Base-by-base conservation (phyloP, 345 rosid genomes). In the Odontarrhena argentea region DNA sequence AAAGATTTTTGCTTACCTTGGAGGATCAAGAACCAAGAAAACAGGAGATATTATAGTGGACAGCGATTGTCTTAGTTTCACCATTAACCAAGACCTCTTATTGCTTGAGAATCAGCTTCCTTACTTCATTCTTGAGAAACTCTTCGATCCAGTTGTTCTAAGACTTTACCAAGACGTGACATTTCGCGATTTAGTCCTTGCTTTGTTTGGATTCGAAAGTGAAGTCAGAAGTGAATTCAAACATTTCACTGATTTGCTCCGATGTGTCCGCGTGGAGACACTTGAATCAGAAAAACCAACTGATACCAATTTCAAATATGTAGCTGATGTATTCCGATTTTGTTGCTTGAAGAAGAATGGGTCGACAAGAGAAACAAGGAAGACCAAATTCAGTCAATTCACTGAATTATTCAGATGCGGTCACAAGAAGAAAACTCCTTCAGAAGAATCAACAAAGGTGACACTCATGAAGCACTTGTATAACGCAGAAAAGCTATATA, bases 61-160 rank as follows among this genome's bases (percentile, higher is more conserved):
- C 22, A 24, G 61, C 7, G 47, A 18, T 13, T 70, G 67, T 48
- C 61, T 60, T 30, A 6, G 1, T 8, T 0, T 0, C 36, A 34
- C 36, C 15, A 9, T 42, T 35, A 4, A 24, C 0, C 24, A 14
- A 24, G 75, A 70, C 37, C 55, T 70, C 12, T 36, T 54, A 1
- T 55, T 63, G 69, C 75, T 70, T 8, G 65, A 60, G 35, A 60
- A 60, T 41, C 72, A 68, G 13, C 63, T 57, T 22, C 65, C 72
- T 6, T 68, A 46, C 34, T 68, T 46, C 41, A 35, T 68, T n/a
- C 72, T 68, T 5, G 9, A 36, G 3, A 9, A 66, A 0, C 36
- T 66, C 13, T 67, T 54, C 10, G 7, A 50, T 1, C 36, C 9
- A 8, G 10, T 48, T 25, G 8, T 34, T 2, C 36, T 7, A 32